Base-by-base conservation (phyloP, 2,329 filamentous ascomycete genomes). In the Fusarium sp. region DNA sequence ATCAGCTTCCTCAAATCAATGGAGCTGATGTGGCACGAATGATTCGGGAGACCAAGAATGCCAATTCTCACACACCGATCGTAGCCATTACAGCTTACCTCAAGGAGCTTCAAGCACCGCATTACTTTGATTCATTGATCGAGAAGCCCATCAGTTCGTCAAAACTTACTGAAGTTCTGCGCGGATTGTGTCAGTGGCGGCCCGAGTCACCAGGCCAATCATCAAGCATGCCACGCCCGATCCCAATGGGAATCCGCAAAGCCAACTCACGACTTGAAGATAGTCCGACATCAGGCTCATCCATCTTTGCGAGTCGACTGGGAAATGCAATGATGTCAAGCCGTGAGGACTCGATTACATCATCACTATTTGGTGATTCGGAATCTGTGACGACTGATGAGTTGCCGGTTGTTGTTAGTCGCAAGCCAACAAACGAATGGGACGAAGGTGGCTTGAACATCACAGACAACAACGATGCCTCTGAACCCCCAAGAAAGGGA, bases 11-110 rank as follows among this genome's bases (percentile, higher is more conserved):
- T 15, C 94, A 97, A 79, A 95, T 98, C 78, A 98, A 95, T 77
- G 96, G 96, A 30, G 93, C 94, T 18, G 96, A 99, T 80, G 94
- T 99, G 63, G 95, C 96, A 56, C 92, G 96, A 38, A 99, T 99
- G 96, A 95, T 99, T 75, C 91, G 96, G 53, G 95, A 98, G 80
- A 98, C 95, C 2, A 96, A 95, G 84, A 98, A 98, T 80, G 91
- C 94, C 65, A 99, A 99, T 80, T 93, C 93, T 0, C 91, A 96
- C 76, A 99, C 96, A 1, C 96, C 96, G 0, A 97, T 99, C 70
- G 94, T 99, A 63, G 95, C 95, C 53, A 95, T 99, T 38, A 99
- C 96, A 7, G 95, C 96, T 12, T 99, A 99, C 81, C 86, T 99
- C n/a, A 98, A 98, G 80, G 96, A 99, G 79, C 86, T 99, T 5